Evolutionary conservation across 2,329 filamentous ascomycete genomes (phyloP).

Genomic region (Penicillium sp.): DNA sequence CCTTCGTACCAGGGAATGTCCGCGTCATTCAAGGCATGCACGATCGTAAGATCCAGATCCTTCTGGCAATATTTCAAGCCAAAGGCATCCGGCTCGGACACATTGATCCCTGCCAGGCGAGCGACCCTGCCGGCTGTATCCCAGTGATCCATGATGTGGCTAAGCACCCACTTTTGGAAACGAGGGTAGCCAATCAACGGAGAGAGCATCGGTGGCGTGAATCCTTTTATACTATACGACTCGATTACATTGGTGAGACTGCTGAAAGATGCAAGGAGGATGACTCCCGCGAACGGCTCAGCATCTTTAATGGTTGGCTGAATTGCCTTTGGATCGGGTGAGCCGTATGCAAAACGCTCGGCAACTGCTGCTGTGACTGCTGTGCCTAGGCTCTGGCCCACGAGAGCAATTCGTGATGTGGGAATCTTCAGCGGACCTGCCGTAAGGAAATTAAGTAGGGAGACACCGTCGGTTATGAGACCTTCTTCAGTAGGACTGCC

Average conservation of each 20-base stretch:
- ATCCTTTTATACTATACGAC: constrained; percentile 75
- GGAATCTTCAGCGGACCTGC: constrained; percentile 64
- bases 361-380: constrained; percentile 75
- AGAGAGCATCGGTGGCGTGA: constrained; percentile 72
- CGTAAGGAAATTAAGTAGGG: constrained; percentile 67
- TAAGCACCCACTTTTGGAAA: constrained; percentile 61
- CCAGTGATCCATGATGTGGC: constrained; percentile 78
- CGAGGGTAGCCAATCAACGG: constrained; percentile 69
- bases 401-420: constrained; percentile 70
- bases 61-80: constrained; percentile 53
- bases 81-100: constrained; percentile 45
- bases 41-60: constrained; percentile 65
- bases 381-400: constrained; percentile 87
- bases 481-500: constrained; percentile 80
- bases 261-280: constrained; percentile 79
- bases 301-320: constrained; percentile 45
- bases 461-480: constrained; percentile 74
- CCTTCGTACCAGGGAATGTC: constrained; percentile 72
- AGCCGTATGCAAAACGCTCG: constrained; percentile 64
- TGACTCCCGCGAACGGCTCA: constrained; percentile 73
- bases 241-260: constrained; percentile 71
- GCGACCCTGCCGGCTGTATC: constrained; percentile 66
- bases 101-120: constrained; percentile 36
- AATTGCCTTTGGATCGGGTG: constrained; percentile 31
- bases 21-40: constrained; percentile 78